Base-by-base conservation (phyloP, 2,329 filamentous ascomycete species). In the Trichoderma atroviride region DNA sequence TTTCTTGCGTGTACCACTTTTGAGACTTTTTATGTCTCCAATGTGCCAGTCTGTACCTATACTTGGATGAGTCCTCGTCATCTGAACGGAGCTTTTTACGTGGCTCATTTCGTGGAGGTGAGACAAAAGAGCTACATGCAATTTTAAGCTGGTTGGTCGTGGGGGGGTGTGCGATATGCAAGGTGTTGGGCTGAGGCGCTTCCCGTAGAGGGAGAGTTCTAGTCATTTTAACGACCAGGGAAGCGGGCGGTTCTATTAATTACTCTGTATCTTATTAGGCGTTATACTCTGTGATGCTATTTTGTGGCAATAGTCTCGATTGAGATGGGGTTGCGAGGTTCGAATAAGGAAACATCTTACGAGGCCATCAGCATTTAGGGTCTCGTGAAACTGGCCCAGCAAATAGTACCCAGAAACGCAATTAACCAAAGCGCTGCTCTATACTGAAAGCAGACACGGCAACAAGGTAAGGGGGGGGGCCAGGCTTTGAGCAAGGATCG, bases 91-190 rank as follows among this genome's bases (percentile, higher is more conserved):
- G 27, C 19, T 6, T 62, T 40, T 62, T 62, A 43, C 59, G 59
- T 52, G 59, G 59, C 29, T 62, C 59, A 47, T 62, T 62, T 62
- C 59, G 59, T 29, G 60, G 60, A 53, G 60, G 60, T 63, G 60
- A 63, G 60, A 63, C 60, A 63, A 10, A 29, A 31, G 14, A n/a
- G 59, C 43, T 33, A 62, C 31, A 29, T 29, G 52, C 27, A 63
- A 35, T 37, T 63, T 37, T 3, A 63, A 37, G 60, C 43, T 40
- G 29, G 29, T 52, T 43, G 43, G n/a, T 52, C n/a, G 27, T 43
- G 22, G 59, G 59, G 59, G 43, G 29, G 35, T 10, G 47, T 50
- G 58, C 58, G 29, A 47, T 37, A 27, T 27, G 27, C 22, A 27
- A 14, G 27, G 24, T 24, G 24, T 55, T 55, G 52, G 50, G 24